Conservation (phyloP, 1,139 yeast species). For the Sugiyamaella neomexicana region DNA sequence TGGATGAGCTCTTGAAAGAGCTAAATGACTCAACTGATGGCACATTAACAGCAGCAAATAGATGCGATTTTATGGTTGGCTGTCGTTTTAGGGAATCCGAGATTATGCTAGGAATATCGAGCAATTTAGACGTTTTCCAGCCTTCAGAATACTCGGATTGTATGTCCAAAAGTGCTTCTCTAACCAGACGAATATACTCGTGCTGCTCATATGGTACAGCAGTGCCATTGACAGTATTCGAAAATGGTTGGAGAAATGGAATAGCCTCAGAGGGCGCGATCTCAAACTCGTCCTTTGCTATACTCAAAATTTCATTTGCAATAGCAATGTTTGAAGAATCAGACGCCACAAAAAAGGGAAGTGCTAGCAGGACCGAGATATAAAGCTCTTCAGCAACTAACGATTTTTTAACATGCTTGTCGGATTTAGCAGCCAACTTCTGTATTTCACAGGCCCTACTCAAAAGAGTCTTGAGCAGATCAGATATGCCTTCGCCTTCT, state of each 20-base stretch:
- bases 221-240: slow-evolving; percentile 27
- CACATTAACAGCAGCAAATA: slow-evolving; percentile 42
- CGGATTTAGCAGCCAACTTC: slow-evolving; percentile 24
- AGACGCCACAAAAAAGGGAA: slow-evolving; percentile 58
- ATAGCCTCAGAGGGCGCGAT: slow-evolving; percentile 21
- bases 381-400: slow-evolving; percentile 69
- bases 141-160: slow-evolving; percentile 20
- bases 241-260: slow-evolving; percentile 46
- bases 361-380: slow-evolving; percentile 60
- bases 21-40: slow-evolving; percentile 27
- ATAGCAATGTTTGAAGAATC: slow-evolving; percentile 15
- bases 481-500: slow-evolving; percentile 51
- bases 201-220: slow-evolving; percentile 54
- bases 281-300: slow-evolving; percentile 26
- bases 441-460: slow-evolving; percentile 60
- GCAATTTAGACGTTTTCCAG: slow-evolving; percentile 28
- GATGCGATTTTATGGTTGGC: slow-evolving; percentile 39
- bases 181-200: slow-evolving; percentile 52
- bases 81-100: slow-evolving; percentile 12
- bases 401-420: slow-evolving; percentile 12
- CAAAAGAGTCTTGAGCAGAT: slow-evolving; percentile 57
- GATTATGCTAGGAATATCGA: slow-evolving; percentile 25
- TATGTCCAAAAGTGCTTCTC: slow-evolving; percentile 47
- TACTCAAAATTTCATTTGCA: slow-evolving; percentile 22
- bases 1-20: slow-evolving; percentile 8